Conservation (phyloP, 164 flowering plant species). For the Tinospora cordifolia region DNA sequence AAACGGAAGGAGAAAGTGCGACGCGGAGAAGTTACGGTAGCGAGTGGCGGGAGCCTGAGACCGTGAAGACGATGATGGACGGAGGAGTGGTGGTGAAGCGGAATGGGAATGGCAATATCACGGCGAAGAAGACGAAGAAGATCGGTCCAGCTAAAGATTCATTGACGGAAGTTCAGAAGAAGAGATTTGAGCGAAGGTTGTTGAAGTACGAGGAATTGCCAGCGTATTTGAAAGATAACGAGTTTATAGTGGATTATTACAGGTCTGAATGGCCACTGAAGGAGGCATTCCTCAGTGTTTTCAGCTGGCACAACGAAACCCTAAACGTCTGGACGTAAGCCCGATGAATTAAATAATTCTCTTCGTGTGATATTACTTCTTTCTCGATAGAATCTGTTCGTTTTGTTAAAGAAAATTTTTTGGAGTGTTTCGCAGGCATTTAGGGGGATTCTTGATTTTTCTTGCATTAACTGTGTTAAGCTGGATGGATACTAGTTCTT, state of each 20-base stretch:
- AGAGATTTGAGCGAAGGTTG: slow-evolving; percentile 33
- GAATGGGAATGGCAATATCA: neutral
- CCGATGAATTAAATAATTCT: neutral
- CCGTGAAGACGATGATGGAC: slow-evolving; percentile 7
- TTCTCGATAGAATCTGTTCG: neutral
- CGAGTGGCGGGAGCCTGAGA: neutral
- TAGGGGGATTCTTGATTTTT: slow-evolving; percentile 71
- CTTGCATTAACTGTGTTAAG: slow-evolving; percentile 46
- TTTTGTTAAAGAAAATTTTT: neutral
- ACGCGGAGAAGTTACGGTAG: neutral
- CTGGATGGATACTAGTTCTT: slow-evolving; percentile 32
- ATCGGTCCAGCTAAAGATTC: neutral
- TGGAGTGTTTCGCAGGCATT: slow-evolving; percentile 48
- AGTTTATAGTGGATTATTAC: slow-evolving; percentile 71
- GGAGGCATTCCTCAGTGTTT: slow-evolving; percentile 58
- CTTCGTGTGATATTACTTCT: neutral
- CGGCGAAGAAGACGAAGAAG: neutral
- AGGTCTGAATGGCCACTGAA: slow-evolving; percentile 82
- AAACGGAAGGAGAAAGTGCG: neutral
- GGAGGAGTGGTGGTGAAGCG: slow-evolving; percentile 2
- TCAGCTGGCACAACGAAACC: slow-evolving; percentile 87
- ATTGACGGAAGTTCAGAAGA: neutral
- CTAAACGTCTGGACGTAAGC: slow-evolving; percentile 92
- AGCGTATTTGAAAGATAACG: slow-evolving; percentile 75
- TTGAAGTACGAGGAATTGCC: slow-evolving; percentile 73